A percentile compares a stretch with the other conserved stretches of the same genome.
Evolutionary conservation across 352 stramenopile genomes (phyloP).

Genomic region (Pythium pyrilobum): DNA sequence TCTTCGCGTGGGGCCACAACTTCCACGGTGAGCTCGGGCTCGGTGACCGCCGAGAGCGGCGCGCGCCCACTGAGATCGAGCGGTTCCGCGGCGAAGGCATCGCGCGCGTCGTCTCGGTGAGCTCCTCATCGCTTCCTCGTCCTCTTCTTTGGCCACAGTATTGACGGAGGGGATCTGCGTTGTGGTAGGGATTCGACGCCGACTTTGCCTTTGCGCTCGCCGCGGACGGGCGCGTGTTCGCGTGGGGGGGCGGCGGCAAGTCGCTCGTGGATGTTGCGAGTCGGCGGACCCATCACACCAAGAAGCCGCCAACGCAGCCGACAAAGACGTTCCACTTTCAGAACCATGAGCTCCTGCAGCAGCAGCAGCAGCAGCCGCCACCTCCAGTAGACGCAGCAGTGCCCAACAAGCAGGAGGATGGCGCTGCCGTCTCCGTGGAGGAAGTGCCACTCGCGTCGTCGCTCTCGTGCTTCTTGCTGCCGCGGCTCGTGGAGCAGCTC

Average conservation of each 20-base stretch:
- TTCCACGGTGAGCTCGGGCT: conserved; percentile 58
- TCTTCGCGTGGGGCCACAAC: conserved; percentile 69
- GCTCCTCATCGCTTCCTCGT: too few species aligned
- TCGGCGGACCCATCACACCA: not conserved
- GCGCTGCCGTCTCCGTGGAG: too few species aligned
- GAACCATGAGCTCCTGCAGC: not conserved
- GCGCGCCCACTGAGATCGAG: conserved; percentile 46
- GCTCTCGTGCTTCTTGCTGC: conserved; percentile 45
- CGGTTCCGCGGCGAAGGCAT: conserved; percentile 39
- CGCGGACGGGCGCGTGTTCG: conserved; percentile 76
- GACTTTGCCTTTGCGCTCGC: conserved; percentile 79
- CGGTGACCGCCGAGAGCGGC: conserved; percentile 37
- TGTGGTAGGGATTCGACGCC: conserved; percentile 49
- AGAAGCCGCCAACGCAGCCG: not conserved
- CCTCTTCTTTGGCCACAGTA: too few species aligned
- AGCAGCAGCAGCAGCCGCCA: not conserved
- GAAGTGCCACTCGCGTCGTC: too few species aligned
- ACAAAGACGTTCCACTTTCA: not conserved
- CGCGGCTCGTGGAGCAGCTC: conserved; percentile 30
- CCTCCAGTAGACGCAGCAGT: too few species aligned
- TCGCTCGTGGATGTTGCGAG: conserved; percentile 29
- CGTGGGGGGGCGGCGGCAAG: conserved; percentile 78
- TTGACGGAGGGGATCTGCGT: not conserved
- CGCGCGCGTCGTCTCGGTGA: conserved; percentile 44
- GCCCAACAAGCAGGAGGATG: not conserved